phyloP scores from a whole-genome alignment of 495 filamentous ascomycete species.

The Elasticomyces elasticus region DNA sequence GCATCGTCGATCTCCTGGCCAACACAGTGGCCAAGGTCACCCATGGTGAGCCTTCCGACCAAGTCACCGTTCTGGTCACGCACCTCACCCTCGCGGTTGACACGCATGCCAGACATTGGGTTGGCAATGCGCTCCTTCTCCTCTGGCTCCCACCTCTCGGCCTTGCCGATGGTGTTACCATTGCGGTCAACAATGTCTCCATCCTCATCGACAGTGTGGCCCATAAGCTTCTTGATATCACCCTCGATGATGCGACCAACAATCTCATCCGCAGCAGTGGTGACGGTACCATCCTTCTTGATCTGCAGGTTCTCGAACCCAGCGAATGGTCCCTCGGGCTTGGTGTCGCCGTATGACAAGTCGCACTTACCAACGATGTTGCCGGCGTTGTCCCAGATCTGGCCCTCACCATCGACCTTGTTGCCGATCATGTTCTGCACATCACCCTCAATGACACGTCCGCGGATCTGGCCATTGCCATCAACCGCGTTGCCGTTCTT shows the following conservation, averaged over 20 bases:
- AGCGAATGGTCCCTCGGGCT: conserved; percentile 64
- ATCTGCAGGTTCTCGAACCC: conserved; percentile 65
- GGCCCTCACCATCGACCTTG: conserved; percentile 73
- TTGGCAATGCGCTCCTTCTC: conserved; percentile 56
- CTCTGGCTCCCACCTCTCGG: conserved; percentile 73
- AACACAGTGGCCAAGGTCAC: conserved; percentile 56
- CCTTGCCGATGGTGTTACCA: conserved; percentile 70
- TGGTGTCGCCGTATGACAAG: conserved; percentile 57
- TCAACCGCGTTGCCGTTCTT: conserved; percentile 80
- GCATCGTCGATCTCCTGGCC: conserved; percentile 80
- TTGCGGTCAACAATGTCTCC: conserved; percentile 75
- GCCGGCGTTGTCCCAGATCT: conserved; percentile 71
- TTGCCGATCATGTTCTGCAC: conserved; percentile 58
- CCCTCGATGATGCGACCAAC: conserved; percentile 67
- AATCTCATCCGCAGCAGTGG: conserved; percentile 49
- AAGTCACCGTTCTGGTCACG: conserved; percentile 71
- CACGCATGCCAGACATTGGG: conserved; percentile 65
- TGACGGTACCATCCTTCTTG: conserved; percentile 65
- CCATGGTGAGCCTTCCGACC: conserved; percentile 67
- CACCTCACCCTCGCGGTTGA: conserved; percentile 77
- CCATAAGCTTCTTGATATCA: conserved; percentile 59
- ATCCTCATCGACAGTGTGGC: conserved; percentile 70
- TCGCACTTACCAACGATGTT: conserved; percentile 71
- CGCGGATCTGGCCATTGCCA: conserved; percentile 58
- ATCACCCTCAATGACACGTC: conserved; percentile 66